A percentile compares a stretch with the other conserved stretches of the same genome.
These are phyloP conservation scores for Ajuga chamaepitys DNA, from an alignment of 257 asterid genomes.

Conservation along the genomic window DNA sequence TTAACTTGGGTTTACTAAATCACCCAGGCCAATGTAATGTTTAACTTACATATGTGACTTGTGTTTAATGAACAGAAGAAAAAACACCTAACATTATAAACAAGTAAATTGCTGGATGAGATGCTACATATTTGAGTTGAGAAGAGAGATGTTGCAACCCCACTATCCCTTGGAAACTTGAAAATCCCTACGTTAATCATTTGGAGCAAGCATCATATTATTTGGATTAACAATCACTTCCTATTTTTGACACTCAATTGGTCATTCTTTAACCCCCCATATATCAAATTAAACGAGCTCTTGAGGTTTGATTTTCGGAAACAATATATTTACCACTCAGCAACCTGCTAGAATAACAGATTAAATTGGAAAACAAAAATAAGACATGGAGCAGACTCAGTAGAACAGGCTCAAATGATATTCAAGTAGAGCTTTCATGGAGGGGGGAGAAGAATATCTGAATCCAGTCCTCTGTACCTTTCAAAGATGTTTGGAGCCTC, in stretches of 20 bases:
- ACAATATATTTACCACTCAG: background rate
- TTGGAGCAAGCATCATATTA: background rate
- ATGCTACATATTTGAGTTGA: background rate
- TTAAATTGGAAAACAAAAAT: background rate
- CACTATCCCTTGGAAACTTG: background rate
- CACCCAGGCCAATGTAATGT: background rate
- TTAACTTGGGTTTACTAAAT: background rate
- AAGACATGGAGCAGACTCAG: background rate
- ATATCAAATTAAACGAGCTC: background rate
- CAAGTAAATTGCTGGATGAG: background rate
- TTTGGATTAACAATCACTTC: background rate
- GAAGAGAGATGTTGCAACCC: background rate
- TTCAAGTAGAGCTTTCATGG: background rate
- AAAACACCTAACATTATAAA: background rate
- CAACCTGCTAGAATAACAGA: background rate
- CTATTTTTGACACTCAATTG: background rate
- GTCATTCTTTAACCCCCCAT: background rate
- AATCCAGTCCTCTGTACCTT: slow-evolving; percentile 42
- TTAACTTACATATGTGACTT: background rate
- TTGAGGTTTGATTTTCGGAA: background rate
- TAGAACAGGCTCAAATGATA: slow-evolving; percentile 3
- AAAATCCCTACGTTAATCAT: background rate
- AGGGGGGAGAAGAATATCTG: background rate
- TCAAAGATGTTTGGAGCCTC: slow-evolving; percentile 98
- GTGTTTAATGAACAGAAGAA: background rate